These are phyloP conservation scores for Hortiboletus campestris DNA, from an alignment of 768 basidiomycete genomes.

Conservation along the genomic window DNA sequence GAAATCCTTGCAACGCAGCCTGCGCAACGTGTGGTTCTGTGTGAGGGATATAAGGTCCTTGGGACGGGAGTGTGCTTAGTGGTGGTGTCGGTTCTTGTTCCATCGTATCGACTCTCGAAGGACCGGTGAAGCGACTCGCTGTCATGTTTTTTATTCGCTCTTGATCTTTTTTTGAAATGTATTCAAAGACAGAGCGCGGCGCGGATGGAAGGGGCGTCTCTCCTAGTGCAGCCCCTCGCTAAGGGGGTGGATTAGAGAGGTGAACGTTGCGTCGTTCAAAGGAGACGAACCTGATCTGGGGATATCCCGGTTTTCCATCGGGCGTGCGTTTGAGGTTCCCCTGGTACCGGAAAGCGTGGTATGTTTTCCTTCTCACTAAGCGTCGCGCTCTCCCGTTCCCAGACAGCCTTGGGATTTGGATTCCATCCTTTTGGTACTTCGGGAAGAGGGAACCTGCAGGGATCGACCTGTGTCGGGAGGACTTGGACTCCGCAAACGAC, in stretches of 20 bases:
- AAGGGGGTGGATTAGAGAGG: slow-evolving; percentile 7
- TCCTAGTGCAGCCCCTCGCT: slow-evolving; percentile 84
- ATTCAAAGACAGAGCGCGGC: slow-evolving; percentile 89
- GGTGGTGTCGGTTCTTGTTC: slow-evolving; percentile 22
- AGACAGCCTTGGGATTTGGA: slow-evolving; percentile 79
- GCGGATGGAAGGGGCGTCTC: slow-evolving; percentile 70
- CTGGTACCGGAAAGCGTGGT: slow-evolving; percentile 17
- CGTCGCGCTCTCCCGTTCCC: slow-evolving; percentile 48
- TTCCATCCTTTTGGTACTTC: slow-evolving; percentile 83
- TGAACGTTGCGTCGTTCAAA: neutral
- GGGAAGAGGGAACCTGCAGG: slow-evolving; percentile 75
- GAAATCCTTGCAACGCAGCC: slow-evolving; percentile 85
- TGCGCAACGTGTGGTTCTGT: slow-evolving; percentile 78
- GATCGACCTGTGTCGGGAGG: slow-evolving; percentile 15
- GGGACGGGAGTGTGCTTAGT: slow-evolving; percentile 18
- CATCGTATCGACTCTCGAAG: slow-evolving; percentile 28
- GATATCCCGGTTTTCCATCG: slow-evolving; percentile 62
- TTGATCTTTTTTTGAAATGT: slow-evolving; percentile 86
- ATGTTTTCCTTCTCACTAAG: slow-evolving; percentile 46
- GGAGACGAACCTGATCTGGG: slow-evolving; percentile 63
- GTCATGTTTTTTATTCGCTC: slow-evolving; percentile 74
- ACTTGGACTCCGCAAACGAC: slow-evolving; percentile 21
- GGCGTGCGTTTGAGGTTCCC: slow-evolving; percentile 36
- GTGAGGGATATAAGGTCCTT: slow-evolving; percentile 48
- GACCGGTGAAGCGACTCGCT: slow-evolving; percentile 25